phyloP scores from a whole-genome alignment of 768 basidiomycete genomes.

The Ramaria sp. region DNA sequence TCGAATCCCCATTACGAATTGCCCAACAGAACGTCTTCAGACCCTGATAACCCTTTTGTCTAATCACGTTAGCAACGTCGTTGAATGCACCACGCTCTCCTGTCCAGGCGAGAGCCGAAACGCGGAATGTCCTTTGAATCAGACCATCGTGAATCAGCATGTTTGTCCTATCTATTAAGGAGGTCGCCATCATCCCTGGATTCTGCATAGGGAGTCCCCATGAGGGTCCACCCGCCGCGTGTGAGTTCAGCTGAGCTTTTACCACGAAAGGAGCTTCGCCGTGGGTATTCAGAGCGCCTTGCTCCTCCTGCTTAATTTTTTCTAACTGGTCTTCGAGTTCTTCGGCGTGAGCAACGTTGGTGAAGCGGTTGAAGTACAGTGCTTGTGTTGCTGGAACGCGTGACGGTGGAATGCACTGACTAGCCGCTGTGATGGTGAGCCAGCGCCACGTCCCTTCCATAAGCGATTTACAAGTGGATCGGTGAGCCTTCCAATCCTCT shows the following conservation, averaged over 20 bases:
- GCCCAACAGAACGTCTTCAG: background rate
- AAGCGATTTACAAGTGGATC: conserved; percentile 25
- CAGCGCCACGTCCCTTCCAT: conserved; percentile 29
- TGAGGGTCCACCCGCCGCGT: no score
- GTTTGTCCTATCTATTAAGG: background rate
- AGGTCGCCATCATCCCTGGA: background rate
- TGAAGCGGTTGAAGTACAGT: background rate
- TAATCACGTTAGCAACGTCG: background rate
- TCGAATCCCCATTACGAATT: background rate
- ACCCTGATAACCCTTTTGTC: background rate
- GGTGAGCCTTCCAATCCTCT: conserved; percentile 31
- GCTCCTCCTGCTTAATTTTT: background rate
- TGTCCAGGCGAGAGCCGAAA: background rate
- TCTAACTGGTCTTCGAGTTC: background rate
- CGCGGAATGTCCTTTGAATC: background rate
- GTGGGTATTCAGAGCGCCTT: background rate
- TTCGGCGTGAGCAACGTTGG: background rate
- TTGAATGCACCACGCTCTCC: background rate
- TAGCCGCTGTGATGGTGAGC: conserved; percentile 12
- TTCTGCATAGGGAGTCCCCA: background rate
- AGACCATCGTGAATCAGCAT: background rate
- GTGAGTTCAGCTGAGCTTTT: background rate
- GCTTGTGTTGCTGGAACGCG: no score
- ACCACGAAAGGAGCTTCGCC: background rate
- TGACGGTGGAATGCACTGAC: background rate